Evolutionary conservation across 2,329 filamentous ascomycete species (phyloP), one percentile per base, ranked within the genome.

Genomic region (Lasiodiplodia sp.): DNA sequence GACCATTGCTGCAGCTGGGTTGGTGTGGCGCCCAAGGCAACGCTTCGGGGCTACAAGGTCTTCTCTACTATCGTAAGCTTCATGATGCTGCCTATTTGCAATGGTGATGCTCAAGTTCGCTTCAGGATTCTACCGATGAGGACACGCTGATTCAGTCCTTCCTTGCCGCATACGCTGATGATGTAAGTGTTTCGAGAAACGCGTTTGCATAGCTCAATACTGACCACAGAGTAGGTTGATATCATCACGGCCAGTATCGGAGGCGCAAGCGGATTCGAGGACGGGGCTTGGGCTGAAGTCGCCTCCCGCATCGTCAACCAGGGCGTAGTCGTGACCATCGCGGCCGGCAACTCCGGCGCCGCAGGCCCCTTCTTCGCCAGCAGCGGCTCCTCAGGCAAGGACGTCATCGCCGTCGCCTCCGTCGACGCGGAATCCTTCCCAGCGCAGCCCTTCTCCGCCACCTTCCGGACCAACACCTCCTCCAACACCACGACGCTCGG

Each of bases 1-100:
- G 71, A 52, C 69, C 6, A 70, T 65, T 71, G 80, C 0, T 83
- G 83, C 47, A 84, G 84, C n/a, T 86, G 47, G 47, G 51, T 55
- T 18, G 62, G 62, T 18, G 62, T 65, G 12, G 62, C 62, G 25
- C 62, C 62, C 12, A 55, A 53, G 21, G 62, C 62, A 23, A 65
- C 47, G 28, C 62, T 65, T 18, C 51, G 47, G 18, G 62, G 44
- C 88, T 72, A 85, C 84, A 18, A 88, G 88, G 18, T 86, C 84
- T 11, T 87, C 87, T 0, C 84, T 86, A 65, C 0, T 86, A 83
- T 51, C 87, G 87, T 1, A 86, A 79, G 1, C 79, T 90, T 1
- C 86, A 86, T 55, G 82, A 84, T 56, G 90, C 86, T 78, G 83
- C 84, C 56, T 85, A 88, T 2, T 88, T 89, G 68, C 86, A 86